Evolutionary conservation across 371 early-diverging fungal species (phyloP).

Genomic region (Mortierella sp.): DNA sequence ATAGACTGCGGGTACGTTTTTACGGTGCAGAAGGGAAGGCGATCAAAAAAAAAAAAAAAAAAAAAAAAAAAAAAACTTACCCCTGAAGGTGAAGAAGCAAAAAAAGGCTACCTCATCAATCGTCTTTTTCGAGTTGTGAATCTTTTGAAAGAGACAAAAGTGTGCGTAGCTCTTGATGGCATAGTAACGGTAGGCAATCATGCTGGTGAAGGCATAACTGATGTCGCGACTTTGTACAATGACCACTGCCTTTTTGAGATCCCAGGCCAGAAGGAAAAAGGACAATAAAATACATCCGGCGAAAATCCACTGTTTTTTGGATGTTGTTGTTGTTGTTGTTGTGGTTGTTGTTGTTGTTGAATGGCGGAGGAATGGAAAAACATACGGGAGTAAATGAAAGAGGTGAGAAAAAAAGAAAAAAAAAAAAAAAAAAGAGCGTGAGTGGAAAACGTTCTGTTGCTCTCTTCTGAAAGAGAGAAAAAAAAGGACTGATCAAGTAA

Average conservation of each 20-base stretch:
- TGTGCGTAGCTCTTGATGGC: slow-evolving; percentile 65
- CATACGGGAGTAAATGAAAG: no score
- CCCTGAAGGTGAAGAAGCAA: slow-evolving; percentile 81
- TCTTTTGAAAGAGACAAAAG: slow-evolving; percentile 80
- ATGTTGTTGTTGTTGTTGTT: no score
- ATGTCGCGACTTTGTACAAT: slow-evolving; percentile 75
- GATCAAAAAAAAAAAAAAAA: not conserved
- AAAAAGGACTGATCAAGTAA: not conserved
- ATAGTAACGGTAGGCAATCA: slow-evolving; percentile 72
- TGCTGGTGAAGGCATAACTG: slow-evolving; percentile 74
- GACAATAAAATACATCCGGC: slow-evolving; percentile 72
- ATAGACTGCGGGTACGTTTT: no score
- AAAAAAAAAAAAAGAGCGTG: slow-evolving; percentile 49
- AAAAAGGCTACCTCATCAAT: slow-evolving; percentile 78
- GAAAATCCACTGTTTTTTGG: slow-evolving; percentile 68
- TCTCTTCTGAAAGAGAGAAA: not conserved
- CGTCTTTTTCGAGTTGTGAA: slow-evolving; percentile 65
- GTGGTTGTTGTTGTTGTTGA: no score
- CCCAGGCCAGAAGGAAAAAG: slow-evolving; percentile 72
- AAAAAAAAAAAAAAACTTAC: no score
- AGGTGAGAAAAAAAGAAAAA: slow-evolving; percentile 15
- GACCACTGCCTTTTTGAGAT: slow-evolving; percentile 69
- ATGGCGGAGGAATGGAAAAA: no score
- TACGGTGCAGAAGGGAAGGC: no score
- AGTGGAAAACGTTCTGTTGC: slow-evolving; percentile 32